A percentile compares a stretch with the other conserved stretches of the same genome.
These are phyloP conservation scores for Xylariaceae sp. DNA, from an alignment of 2,329 filamentous ascomycete genomes.

Conservation along the genomic window DNA sequence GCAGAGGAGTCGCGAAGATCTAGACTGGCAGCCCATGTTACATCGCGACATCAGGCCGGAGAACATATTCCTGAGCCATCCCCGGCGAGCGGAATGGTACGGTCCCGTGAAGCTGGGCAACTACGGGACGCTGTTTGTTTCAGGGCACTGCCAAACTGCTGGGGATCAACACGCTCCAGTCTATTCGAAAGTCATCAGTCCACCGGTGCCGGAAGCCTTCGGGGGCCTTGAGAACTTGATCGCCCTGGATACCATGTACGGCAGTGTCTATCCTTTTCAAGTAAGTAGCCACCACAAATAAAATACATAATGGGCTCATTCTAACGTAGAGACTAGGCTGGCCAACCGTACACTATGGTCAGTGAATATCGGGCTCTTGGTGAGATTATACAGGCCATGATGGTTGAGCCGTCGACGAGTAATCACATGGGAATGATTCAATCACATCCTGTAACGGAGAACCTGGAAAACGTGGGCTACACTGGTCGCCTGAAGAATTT, in stretches of 20 bases:
- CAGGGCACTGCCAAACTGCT: conserved; percentile 31
- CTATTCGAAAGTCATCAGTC: conserved; percentile 26
- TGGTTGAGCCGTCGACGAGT: conserved; percentile 22
- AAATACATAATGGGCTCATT: background rate
- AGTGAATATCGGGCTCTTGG: conserved; percentile 31
- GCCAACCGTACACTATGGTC: conserved; percentile 31
- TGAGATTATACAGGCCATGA: conserved; percentile 31
- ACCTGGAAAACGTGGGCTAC: conserved; percentile 20
- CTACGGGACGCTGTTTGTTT: conserved; percentile 38
- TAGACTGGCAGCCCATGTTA: conserved; percentile 48
- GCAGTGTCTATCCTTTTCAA: conserved; percentile 23
- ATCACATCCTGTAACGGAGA: conserved; percentile 5
- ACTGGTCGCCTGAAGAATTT: conserved; percentile 24
- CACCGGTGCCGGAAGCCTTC: conserved; percentile 11
- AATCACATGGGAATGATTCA: conserved; percentile 19
- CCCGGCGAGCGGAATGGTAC: conserved; percentile 45
- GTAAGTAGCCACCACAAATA: conserved; percentile 18
- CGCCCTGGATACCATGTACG: conserved; percentile 12
- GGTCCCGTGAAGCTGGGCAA: conserved; percentile 51
- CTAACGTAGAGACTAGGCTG: conserved; percentile 20
- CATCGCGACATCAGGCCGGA: conserved; percentile 43
- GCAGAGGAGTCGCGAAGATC: conserved; percentile 25
- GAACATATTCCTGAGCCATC: conserved; percentile 49
- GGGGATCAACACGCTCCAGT: conserved; percentile 8
- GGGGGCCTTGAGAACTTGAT: conserved; percentile 20